Percentiles rank a stretch among this genome's conserved stretches.
Evolutionary conservation across 352 stramenopile species (phyloP).

Genomic region (Globisporangium uncinulatum): DNA sequence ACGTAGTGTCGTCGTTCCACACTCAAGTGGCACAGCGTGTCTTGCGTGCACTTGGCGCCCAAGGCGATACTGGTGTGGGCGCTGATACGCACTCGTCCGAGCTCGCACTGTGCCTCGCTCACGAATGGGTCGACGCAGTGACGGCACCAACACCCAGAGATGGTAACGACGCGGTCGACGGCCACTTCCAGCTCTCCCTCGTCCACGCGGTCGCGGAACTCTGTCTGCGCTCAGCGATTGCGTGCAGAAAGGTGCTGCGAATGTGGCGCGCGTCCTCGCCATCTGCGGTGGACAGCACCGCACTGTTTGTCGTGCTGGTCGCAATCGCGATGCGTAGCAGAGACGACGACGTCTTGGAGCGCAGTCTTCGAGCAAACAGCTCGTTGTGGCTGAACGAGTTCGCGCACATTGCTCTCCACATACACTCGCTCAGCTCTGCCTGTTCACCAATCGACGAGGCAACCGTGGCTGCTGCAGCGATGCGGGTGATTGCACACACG

Average conservation of each 20-base stretch:
- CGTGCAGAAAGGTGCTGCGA: conserved; percentile 6
- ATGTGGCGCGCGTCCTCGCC: not conserved
- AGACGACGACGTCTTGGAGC: conserved; percentile 10
- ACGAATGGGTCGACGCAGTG: conserved; percentile 2
- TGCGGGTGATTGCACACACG: conserved; percentile 2
- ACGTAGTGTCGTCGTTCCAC: conserved; percentile 1
- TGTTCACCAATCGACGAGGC: not conserved
- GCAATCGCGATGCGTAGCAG: conserved; percentile 4
- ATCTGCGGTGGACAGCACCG: not conserved
- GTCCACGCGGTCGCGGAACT: conserved; percentile 16
- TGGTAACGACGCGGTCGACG: not conserved
- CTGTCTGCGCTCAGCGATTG: conserved; percentile 6
- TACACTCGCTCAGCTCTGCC: conserved; percentile 4
- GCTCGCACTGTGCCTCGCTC: conserved; percentile 5
- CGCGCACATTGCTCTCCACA: conserved; percentile 8
- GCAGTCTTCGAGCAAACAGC: conserved; percentile 11
- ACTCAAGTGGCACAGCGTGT: not conserved
- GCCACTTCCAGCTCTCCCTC: conserved; percentile 21
- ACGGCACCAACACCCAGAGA: not conserved
- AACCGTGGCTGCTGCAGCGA: not conserved
- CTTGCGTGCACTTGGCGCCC: not conserved
- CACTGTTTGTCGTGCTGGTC: conserved; percentile 20
- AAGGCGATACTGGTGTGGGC: not conserved
- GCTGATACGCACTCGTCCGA: not conserved
- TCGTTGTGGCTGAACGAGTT: conserved; percentile 37